These are phyloP conservation scores for Torulaspora gathmanii DNA, from an alignment of 805 yeast species.

Conservation along the genomic window DNA sequence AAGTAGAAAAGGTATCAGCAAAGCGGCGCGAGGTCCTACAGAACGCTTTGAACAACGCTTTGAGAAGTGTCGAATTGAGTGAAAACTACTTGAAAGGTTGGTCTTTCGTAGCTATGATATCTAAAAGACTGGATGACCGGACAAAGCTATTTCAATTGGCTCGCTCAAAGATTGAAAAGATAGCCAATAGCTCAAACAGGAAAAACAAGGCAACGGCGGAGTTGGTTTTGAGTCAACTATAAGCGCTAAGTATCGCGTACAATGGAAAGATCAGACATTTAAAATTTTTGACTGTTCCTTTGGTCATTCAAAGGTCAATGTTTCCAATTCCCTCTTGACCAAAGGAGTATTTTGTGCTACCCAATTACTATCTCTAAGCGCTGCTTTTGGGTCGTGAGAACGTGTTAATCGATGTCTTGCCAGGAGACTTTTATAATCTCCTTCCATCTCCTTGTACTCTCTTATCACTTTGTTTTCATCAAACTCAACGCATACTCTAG, in stretches of 20 bases:
- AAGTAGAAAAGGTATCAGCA: slow-evolving; percentile 8
- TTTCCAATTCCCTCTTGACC: slow-evolving; percentile 36
- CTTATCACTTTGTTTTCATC: slow-evolving; percentile 55
- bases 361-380: slow-evolving; percentile 82
- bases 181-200: slow-evolving; percentile 32
- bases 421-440: slow-evolving; percentile 45
- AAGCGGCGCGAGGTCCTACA: slow-evolving; percentile 14
- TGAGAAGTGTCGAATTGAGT: slow-evolving; percentile 73
- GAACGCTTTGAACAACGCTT: slow-evolving; percentile 44
- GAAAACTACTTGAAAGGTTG: slow-evolving; percentile 67
- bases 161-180: slow-evolving; percentile 34
- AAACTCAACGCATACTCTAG: slow-evolving; percentile 72
- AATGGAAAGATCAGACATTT: background rate
- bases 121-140: slow-evolving; percentile 27
- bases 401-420: slow-evolving; percentile 41
- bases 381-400: slow-evolving; percentile 63
- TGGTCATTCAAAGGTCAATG: slow-evolving; percentile 18
- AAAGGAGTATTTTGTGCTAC: slow-evolving; percentile 59
- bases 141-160: slow-evolving; percentile 39
- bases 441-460: slow-evolving; percentile 72
- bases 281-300: background rate
- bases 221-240: slow-evolving; percentile 20
- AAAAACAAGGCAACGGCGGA: slow-evolving; percentile 41
- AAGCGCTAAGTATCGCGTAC: background rate
- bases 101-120: slow-evolving; percentile 54